Percentiles rank a stretch among this genome's conserved stretches.
These are phyloP conservation scores for Plasmodium billcollinsi DNA, from an alignment of 169 alveolate genomes.

Conservation along the genomic window DNA sequence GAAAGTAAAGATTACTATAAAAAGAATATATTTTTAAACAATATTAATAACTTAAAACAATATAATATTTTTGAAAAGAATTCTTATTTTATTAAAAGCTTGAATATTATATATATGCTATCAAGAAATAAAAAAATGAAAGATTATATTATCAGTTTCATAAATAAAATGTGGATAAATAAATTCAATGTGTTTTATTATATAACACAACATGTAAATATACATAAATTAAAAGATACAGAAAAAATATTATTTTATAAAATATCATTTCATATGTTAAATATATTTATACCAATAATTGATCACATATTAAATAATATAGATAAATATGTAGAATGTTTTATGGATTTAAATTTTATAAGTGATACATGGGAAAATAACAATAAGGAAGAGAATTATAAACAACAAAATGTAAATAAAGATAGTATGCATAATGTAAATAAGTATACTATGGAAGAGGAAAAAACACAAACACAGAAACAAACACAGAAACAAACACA, in stretches of 20 bases:
- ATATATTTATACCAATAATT: constrained; percentile 62
- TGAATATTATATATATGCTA: constrained; percentile 53
- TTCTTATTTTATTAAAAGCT: constrained; percentile 26
- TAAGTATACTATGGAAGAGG: background rate
- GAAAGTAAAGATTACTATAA: constrained; percentile 33
- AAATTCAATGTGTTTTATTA: constrained; percentile 69
- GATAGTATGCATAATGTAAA: constrained; percentile 14
- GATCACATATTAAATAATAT: constrained; percentile 42
- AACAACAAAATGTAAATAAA: constrained; percentile 4
- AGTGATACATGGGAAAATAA: constrained; percentile 1
- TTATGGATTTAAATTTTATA: constrained; percentile 18
- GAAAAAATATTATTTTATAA: constrained; percentile 56
- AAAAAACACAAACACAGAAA: background rate
- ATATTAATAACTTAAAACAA: constrained; percentile 18
- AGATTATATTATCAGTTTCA: constrained; percentile 29
- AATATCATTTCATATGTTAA: constrained; percentile 65
- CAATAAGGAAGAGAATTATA: background rate
- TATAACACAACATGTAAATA: constrained; percentile 48
- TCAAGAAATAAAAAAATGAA: constrained; percentile 60
- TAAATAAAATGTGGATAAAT: constrained; percentile 61
- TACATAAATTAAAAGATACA: constrained; percentile 40
- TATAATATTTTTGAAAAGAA: constrained; percentile 66
- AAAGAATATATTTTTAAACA: constrained; percentile 28
- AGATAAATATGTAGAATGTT: constrained; percentile 34
- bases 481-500: no score